Base-by-base conservation (phyloP, 2,329 filamentous ascomycete genomes). In the Exophiala aquamarina region DNA sequence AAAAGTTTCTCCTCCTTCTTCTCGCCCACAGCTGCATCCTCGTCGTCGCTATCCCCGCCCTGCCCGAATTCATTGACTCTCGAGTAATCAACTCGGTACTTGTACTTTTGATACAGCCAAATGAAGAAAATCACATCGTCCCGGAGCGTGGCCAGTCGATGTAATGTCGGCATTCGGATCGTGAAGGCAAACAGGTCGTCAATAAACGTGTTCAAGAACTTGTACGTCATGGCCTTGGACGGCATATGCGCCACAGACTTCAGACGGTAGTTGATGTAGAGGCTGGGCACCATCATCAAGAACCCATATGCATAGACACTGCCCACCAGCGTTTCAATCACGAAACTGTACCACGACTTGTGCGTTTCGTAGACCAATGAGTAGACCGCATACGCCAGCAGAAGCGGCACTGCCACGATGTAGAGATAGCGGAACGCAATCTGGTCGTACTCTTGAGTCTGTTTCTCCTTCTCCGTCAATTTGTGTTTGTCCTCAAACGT, bases 111-210 rank as follows among this genome's bases (percentile, higher is more conserved):
- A 71, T 98, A 98, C 3, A 98, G 61, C 72, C 96, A 98, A 49
- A 98, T 78, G 66, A 98, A 98, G 78, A 98, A 98, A 65, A 98
- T 97, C 57, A 98, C 78, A 63, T 98, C 93, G 66, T 98, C 93
- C 51, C 93, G 80, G 55, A 98, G 79, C 0, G 93, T 97, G 1
- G 93, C 90, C 41, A 98, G 76, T 13, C 93, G 83, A 69, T 98
- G 93, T 41, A 98, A 77, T 54, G 91, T 82, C 1, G 93, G 93
- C 93, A 98, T 98, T 74, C 97, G 97, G 75, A 98, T 96, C 31
- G 93, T 98, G 63, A 97, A 98, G 2, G 93, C 93, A 64, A 98
- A 98, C 23, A 98, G 76, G 65, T 98, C 93, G 69, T 98, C 93
- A 66, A 98, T 97, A 68, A 98, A 98, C 4, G 93, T 97, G 74